Evolutionary conservation across 192 early-diverging fungal species (phyloP).

Genomic region (Backusella westeae): DNA sequence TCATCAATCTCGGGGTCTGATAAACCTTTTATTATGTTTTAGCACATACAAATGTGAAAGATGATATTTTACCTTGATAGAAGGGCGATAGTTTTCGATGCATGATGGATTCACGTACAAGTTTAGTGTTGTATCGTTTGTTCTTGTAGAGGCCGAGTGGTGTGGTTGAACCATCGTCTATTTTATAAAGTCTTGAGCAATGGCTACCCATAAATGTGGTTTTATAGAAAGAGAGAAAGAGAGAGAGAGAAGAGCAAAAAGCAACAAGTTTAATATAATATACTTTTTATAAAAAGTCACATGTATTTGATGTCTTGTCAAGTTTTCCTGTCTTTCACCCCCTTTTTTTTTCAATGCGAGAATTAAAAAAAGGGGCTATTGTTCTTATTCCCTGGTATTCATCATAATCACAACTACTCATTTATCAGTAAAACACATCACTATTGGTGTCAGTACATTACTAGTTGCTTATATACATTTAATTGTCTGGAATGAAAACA

Average conservation of each 20-base stretch:
- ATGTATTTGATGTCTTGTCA: not conserved
- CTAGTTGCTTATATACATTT: too few species aligned
- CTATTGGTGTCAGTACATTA: too few species aligned
- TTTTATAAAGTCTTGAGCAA: not conserved
- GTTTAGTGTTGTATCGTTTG: not conserved
- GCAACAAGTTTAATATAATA: not conserved
- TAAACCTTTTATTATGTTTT: not conserved
- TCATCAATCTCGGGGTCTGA: not conserved
- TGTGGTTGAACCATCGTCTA: not conserved
- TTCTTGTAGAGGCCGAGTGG: not conserved
- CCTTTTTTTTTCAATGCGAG: too few species aligned
- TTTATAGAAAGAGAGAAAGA: not conserved
- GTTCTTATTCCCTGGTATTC: too few species aligned
- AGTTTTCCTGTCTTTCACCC: not conserved
- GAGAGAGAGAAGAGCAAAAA: too few species aligned
- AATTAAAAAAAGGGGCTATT: too few species aligned
- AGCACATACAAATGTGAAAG: not conserved
- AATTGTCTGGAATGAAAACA: too few species aligned
- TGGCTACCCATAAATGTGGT: not conserved
- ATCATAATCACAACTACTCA: too few species aligned
- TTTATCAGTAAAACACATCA: too few species aligned
- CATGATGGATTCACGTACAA: not conserved
- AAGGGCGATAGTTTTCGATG: not conserved
- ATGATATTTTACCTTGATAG: slow-evolving; percentile 2
- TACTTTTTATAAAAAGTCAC: not conserved